Percentiles rank a stretch among this genome's conserved stretches.
These are phyloP conservation scores for Aurantiochytrium sp. DNA, from an alignment of 108 stramenopile genomes.

Conservation along the genomic window DNA sequence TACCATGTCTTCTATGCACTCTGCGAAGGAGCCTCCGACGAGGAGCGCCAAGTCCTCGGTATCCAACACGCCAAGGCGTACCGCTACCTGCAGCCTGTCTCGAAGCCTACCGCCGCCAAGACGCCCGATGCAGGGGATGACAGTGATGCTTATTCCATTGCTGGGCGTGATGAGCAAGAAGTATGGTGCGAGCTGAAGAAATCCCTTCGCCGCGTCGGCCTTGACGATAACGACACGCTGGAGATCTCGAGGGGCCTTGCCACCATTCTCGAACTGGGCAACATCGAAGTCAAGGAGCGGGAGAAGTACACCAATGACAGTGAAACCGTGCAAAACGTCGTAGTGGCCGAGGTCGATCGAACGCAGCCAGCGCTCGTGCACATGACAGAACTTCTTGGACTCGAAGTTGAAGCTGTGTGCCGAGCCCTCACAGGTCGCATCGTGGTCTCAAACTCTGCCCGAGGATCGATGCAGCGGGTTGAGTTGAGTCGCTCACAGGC, in stretches of 20 bases:
- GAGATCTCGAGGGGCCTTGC: slow-evolving; percentile 18
- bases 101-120: not conserved
- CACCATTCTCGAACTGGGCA: slow-evolving; percentile 33
- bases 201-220: slow-evolving; percentile 27
- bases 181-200: slow-evolving; percentile 21
- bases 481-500: slow-evolving; percentile 23
- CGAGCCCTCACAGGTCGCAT: not conserved
- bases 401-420: not conserved
- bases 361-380: not conserved
- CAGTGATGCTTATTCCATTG: slow-evolving; percentile 22
- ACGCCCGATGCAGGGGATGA: slow-evolving; percentile 73
- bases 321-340: slow-evolving; percentile 1
- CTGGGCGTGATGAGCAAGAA: slow-evolving; percentile 38
- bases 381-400: not conserved
- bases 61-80: slow-evolving; percentile 19
- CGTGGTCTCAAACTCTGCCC: not conserved
- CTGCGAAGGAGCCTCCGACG: slow-evolving; percentile 49
- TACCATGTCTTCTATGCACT: slow-evolving; percentile 96
- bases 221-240: not conserved
- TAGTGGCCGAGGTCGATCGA: not conserved
- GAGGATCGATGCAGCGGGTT: not conserved
- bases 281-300: slow-evolving; percentile 33
- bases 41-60: slow-evolving; percentile 34
- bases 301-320: slow-evolving; percentile 31
- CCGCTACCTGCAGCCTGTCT: slow-evolving; percentile 4